Evolutionary conservation across 179 eudicot genomes (phyloP).

Genomic region (Nepenthes alata): DNA sequence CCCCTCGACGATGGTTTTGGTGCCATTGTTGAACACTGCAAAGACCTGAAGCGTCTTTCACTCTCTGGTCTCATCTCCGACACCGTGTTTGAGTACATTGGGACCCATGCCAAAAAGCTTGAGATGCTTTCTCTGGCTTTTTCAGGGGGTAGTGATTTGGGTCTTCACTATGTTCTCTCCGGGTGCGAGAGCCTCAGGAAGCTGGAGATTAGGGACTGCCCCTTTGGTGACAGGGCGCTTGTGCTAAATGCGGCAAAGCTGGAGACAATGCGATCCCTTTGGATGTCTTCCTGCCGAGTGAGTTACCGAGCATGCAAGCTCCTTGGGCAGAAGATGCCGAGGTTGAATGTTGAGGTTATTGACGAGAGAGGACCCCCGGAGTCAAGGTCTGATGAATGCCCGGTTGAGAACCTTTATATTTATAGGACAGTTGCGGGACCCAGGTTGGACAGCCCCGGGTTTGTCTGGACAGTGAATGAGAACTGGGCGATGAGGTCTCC

Average conservation of each 20-base stretch:
- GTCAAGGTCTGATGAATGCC: constrained; percentile 33
- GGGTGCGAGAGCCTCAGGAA: constrained; percentile 79
- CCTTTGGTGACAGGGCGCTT: constrained; percentile 81
- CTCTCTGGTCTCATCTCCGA: constrained; percentile 81
- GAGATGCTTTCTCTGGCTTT: constrained; percentile 96
- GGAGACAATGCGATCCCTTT: constrained; percentile 99
- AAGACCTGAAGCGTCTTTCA: constrained; percentile 63
- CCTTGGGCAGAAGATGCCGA: constrained; percentile 71
- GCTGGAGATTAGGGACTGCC: constrained; percentile 92
- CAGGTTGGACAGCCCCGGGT: constrained; percentile 52
- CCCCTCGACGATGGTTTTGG: constrained; percentile 87
- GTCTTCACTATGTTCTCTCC: constrained; percentile 64
- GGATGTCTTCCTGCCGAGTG: constrained; percentile 95
- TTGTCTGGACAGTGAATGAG: constrained; percentile 46
- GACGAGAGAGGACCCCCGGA: constrained; percentile 70
- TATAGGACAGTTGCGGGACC: constrained; percentile 74
- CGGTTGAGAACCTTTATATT: constrained; percentile 69
- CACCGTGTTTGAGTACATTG: constrained; percentile 62
- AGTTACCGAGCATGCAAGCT: constrained; percentile 80
- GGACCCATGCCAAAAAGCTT: constrained; percentile 72
- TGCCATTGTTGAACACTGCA: constrained; percentile 77
- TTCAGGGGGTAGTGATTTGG: constrained; percentile 78
- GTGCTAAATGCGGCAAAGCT: constrained; percentile 75
- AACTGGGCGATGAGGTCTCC: neutral
- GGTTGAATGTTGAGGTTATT: constrained; percentile 87